phyloP scores from a whole-genome alignment of 2,329 filamentous ascomycete species.

The Pseudocercospora pini-densiflorae region DNA sequence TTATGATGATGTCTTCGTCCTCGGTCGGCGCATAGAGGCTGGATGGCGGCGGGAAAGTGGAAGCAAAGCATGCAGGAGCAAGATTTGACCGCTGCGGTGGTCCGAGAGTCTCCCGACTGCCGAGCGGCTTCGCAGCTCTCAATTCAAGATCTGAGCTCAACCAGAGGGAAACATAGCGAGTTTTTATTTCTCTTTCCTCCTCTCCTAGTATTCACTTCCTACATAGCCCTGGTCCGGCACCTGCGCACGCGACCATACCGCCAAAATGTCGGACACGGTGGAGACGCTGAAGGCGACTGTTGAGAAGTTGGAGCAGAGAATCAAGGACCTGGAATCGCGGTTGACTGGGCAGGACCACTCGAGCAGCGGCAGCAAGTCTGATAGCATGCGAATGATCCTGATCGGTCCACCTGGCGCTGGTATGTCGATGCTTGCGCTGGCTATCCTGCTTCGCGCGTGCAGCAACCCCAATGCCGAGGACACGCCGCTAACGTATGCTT shows the following conservation, averaged over 20 bases:
- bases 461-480: conserved; percentile 11
- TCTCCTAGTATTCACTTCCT: conserved; percentile 2
- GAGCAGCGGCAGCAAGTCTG: conserved; percentile 54
- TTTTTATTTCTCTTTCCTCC: not conserved
- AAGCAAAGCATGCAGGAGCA: not conserved
- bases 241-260: conserved; percentile 12
- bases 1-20: not conserved
- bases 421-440: conserved; percentile 55
- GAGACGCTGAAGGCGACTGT: conserved; percentile 76
- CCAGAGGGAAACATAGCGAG: conserved; percentile 7
- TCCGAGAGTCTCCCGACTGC: not conserved
- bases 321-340: conserved; percentile 81
- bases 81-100: not conserved
- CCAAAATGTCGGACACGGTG: conserved; percentile 30
- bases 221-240: conserved; percentile 21
- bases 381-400: conserved; percentile 89
- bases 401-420: conserved; percentile 98
- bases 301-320: conserved; percentile 79
- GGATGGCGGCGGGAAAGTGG: not conserved
- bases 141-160: not conserved
- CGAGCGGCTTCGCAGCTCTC: conserved; percentile 3
- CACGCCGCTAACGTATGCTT: conserved; percentile 18
- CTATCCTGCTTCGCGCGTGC: not conserved
- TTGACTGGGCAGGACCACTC: conserved; percentile 53
- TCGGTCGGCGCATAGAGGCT: not conserved